Base-by-base conservation (phyloP, 202 grass and related monocot genomes). In the Hordeum pubiflorum region DNA sequence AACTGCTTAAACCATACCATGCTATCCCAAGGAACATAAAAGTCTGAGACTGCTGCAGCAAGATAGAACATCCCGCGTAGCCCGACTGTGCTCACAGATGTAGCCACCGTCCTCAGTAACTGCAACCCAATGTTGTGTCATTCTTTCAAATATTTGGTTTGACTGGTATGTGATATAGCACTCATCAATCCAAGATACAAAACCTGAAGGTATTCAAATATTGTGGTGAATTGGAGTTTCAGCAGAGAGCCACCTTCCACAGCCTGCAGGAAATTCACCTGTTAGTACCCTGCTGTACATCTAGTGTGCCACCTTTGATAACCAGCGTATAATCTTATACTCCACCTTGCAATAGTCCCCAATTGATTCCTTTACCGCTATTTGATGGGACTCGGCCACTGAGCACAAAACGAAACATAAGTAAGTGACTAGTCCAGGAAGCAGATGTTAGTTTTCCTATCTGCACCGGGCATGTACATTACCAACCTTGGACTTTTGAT, bases 191-290 rank as follows among this genome's bases (percentile, higher is more conserved):
- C 4, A 59, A 50, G 10, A 10, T 78, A 52, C 13, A 77, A 40
- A 17, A 97, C 94, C 94, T 97, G 94, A 76, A 97, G 92, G 79
- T 97, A 97, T 75, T 97, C 94, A 80, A 97, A 97, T 75, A 97
- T 94, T 24, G 92, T 94, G 21, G 94, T 94, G 86, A 97, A 97
- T 50, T 92, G 80, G 77, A 97, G 24, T 93, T 97, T 97, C 76
- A 97, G 90, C 84, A 97, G 82, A 55, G 89, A 77, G 44, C 90
- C 84, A 17, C 69, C 86, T 91, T 89, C 90, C 68, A 92, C 75
- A 71, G 94, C 94, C 92, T 94, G 80, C 38, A 75, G 81, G 52
- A 40, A 92, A 82, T 82, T 40, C 22, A 82, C 15, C 26, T 37
- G 29, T 87, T 10, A 84, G 75, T 41, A 11, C 72, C 59, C 29